Base-by-base conservation (phyloP, 1,284 basidiomycete genomes). In the Leccinum pallidistipes region DNA sequence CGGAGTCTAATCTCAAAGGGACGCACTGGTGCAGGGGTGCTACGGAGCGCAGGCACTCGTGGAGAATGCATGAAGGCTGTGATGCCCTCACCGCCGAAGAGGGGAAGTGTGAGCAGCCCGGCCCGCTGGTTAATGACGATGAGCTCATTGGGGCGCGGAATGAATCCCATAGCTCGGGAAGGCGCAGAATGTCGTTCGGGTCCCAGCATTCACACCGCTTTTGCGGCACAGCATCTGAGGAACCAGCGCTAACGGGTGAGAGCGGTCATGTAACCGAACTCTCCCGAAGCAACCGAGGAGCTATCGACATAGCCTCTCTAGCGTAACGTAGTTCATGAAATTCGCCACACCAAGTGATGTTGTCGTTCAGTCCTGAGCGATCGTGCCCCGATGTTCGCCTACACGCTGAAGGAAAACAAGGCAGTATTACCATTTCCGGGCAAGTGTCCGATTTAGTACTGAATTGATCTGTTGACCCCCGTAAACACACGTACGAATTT, bases 401-500 rank as follows among this genome's bases (percentile, higher is more conserved):
- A 45, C 34, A 36, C 5, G 63, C 60, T 60, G 66, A 62, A 59
- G 51, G 29, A 45, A 61, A 31, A 74, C 61, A 71, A 71, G 56
- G 12, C 57, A 63, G n/a, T n/a, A n/a, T n/a, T 61, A 61, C 70
- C 62, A 63, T 73, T 68, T 71, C 31, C 11, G 62, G 71, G 65
- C 53, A 52, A 57, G 18, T 0, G n/a, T 18, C 61, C 55, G 12
- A 50, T 67, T 69, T 62, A 9, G 59, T 52, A 18, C 40, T 34
- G 34, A 52, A 38, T 36, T 54, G 18, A 43, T 60, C 55, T 38
- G 52, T 49, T 57, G 55, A 36, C 49, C n/a, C 51, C 18, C n/a
- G 14, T 29, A 56, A 31, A 29, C 43, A 59, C 40, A n/a, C n/a
- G 38, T 55, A 65, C 45, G 16, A n/a, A 56, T 57, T 57, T 56